phyloP scores from a whole-genome alignment of 495 filamentous ascomycete species.

The Sabuloglossum arenarium region DNA sequence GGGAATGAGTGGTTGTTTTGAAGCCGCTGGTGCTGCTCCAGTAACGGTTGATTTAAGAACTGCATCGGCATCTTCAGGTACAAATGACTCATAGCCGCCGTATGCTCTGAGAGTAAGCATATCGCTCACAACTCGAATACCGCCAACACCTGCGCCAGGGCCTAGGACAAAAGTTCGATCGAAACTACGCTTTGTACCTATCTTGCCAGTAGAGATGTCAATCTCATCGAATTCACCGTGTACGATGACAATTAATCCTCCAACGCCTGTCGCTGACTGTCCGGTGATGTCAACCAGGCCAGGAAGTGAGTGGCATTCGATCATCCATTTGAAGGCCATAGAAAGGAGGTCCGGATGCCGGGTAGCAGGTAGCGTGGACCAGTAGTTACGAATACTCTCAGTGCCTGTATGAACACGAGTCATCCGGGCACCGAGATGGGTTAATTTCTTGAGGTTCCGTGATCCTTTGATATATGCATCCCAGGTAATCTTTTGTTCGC shows the following conservation, averaged over 20 bases:
- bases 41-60: neutral
- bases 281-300: slow-evolving; percentile 51
- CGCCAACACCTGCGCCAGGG: slow-evolving; percentile 38
- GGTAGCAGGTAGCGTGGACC: slow-evolving; percentile 49
- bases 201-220: slow-evolving; percentile 27
- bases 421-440: slow-evolving; percentile 31
- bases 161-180: slow-evolving; percentile 70
- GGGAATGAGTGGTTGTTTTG: slow-evolving; percentile 13
- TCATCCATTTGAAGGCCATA: slow-evolving; percentile 45
- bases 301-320: slow-evolving; percentile 63
- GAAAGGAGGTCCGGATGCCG: slow-evolving; percentile 46
- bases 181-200: slow-evolving; percentile 48
- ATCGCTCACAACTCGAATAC: slow-evolving; percentile 64
- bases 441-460: slow-evolving; percentile 57
- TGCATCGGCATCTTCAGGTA: slow-evolving; percentile 22
- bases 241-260: slow-evolving; percentile 58
- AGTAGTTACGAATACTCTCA: slow-evolving; percentile 43
- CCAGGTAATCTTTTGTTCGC: slow-evolving; percentile 26
- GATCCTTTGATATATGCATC: slow-evolving; percentile 59
- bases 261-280: slow-evolving; percentile 39
- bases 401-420: slow-evolving; percentile 43
- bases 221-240: slow-evolving; percentile 72
- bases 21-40: slow-evolving; percentile 5
- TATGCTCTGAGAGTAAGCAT: slow-evolving; percentile 48
- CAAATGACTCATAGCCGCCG: slow-evolving; percentile 39